Evolutionary conservation across 768 basidiomycete genomes (phyloP), one percentile per base, ranked within the genome.

Genomic region (Naganishia vaughanmartiniae): DNA sequence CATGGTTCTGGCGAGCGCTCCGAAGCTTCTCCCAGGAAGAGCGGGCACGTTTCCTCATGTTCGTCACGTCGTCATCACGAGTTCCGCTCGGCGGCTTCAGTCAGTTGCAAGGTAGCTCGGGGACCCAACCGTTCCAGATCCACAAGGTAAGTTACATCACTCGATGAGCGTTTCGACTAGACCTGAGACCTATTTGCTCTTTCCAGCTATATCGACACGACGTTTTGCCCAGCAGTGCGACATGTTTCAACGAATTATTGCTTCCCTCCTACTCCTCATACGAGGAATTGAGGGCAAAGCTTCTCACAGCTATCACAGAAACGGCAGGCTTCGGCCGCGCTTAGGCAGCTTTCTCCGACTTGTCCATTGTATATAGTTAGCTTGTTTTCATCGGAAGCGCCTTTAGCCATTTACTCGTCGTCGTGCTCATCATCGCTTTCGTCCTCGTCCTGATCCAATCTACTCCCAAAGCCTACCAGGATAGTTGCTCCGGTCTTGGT

Each of bases 1-100:
- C 91, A 33, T 99, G 94, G 94, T 97, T 93, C 90, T 99, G 96
- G 96, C 87, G 96, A 74, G 95, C 95, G 1, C 86, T 99, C 53
- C 93, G 98, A 82, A 95, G 93, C 11, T 97, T 97, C 84, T 92
- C 90, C 74, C 90, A 95, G 39, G 94, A 97, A 76, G 96, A 99
- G 82, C 85, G 93, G 68, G 93, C 96, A 36, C 93, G 96, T 81
- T 92, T 99, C 54, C 85, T 99, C 69, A 95, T 94, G 84, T 99
- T 99, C 82, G 94, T 93, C 17, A 95, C 96, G 0, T 78, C 77
- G 88, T 92, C 71, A 88, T 93, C 93, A 11, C 86, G 94, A 55
- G 95, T 99, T 0, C 95, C 95, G 11, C 86, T 98, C 46, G 90
- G 89, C 65, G 96, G 96, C 21, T 99, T 98, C 82, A 88, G 88